These are phyloP conservation scores for Gossypium gossypioides DNA, from an alignment of 441 rosid species.

Conservation along the genomic window DNA sequence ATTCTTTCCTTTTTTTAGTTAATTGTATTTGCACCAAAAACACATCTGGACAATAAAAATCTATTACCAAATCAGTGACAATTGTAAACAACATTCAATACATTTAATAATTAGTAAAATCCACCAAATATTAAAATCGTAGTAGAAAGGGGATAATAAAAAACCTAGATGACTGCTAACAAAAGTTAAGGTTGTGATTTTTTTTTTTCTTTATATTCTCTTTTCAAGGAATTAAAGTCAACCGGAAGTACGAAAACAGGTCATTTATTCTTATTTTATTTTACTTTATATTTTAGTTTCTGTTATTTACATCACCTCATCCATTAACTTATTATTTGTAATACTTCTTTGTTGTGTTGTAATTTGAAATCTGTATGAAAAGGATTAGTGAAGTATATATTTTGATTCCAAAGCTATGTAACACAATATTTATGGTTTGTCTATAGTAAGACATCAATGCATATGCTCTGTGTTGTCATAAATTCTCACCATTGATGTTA, in stretches of 20 bases:
- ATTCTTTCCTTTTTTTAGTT: neutral
- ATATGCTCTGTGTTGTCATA: neutral
- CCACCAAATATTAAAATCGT: neutral
- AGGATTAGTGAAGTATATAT: too few relatives aligned
- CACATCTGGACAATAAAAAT: neutral
- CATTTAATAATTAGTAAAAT: neutral
- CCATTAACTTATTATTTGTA: neutral
- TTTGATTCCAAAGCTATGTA: too few relatives aligned
- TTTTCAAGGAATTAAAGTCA: neutral
- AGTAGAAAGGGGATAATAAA: neutral
- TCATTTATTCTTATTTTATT: neutral
- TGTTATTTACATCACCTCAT: neutral
- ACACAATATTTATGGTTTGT: too few relatives aligned
- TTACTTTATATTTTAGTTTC: neutral
- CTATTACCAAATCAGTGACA: neutral
- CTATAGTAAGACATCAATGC: too few relatives aligned
- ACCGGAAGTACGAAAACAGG: neutral
- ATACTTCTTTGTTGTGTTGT: neutral
- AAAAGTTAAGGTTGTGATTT: neutral
- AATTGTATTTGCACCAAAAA: neutral
- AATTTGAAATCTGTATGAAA: neutral
- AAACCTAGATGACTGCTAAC: neutral
- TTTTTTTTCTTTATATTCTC: neutral
- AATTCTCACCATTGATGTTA: neutral
- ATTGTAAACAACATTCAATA: neutral